A percentile compares a stretch with the other conserved stretches of the same genome.
Evolutionary conservation across 2,329 filamentous ascomycete species (phyloP).

Genomic region (Passalora sequoiae): DNA sequence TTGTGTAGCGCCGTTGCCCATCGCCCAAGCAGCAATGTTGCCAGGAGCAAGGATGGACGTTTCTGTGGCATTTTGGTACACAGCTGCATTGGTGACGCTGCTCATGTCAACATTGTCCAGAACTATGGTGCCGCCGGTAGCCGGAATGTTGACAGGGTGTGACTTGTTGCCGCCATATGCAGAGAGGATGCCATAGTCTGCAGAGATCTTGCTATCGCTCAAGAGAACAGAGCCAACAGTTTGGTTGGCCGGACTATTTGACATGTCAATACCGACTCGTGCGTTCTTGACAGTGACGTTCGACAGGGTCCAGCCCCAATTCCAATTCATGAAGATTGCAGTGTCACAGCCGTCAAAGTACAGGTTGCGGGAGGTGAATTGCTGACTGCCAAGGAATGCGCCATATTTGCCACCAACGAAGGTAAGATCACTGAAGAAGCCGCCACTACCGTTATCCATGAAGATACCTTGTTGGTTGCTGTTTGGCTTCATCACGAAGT

Average conservation of each 20-base stretch:
- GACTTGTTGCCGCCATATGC: slow-evolving; percentile 48
- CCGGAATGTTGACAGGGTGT: slow-evolving; percentile 52
- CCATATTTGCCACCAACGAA: slow-evolving; percentile 60
- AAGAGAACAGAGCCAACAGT: slow-evolving; percentile 78
- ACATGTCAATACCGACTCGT: slow-evolving; percentile 47
- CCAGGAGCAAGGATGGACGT: slow-evolving; percentile 62
- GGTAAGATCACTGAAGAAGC: slow-evolving; percentile 53
- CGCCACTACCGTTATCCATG: slow-evolving; percentile 33
- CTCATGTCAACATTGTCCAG: slow-evolving; percentile 88
- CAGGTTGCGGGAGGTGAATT: slow-evolving; percentile 52
- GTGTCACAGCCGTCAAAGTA: slow-evolving; percentile 47
- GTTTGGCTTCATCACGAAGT: slow-evolving; percentile 51
- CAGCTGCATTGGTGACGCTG: slow-evolving; percentile 57
- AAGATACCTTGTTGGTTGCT: slow-evolving; percentile 45
- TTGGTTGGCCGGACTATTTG: slow-evolving; percentile 36
- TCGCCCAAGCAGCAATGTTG: slow-evolving; percentile 64
- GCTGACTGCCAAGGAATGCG: slow-evolving; percentile 59
- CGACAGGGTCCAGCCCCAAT: slow-evolving; percentile 49
- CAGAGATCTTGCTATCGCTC: slow-evolving; percentile 73
- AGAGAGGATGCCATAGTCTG: slow-evolving; percentile 69
- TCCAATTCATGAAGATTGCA: slow-evolving; percentile 52
- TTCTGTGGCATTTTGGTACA: slow-evolving; percentile 49
- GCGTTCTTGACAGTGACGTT: slow-evolving; percentile 44
- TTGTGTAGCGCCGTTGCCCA: slow-evolving; percentile 64
- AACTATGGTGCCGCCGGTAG: slow-evolving; percentile 74